Evolutionary conservation across 768 basidiomycete species (phyloP).

Genomic region (Exsudoporus frostii): DNA sequence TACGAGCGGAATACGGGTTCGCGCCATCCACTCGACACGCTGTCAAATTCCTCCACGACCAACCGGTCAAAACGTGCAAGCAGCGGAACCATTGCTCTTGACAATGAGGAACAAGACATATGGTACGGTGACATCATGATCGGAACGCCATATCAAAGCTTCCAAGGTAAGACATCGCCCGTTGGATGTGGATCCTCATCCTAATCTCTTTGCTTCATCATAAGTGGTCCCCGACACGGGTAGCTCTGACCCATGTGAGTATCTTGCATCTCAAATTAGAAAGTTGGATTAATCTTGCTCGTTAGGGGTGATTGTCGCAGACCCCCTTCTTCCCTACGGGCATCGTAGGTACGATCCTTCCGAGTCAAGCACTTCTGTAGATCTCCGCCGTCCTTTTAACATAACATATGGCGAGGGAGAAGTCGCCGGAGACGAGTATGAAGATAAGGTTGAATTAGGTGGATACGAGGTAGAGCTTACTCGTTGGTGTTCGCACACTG

Average conservation of each 20-base stretch:
- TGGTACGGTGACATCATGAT: slow-evolving; percentile 43
- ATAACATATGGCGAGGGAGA: slow-evolving; percentile 41
- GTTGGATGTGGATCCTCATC: not conserved
- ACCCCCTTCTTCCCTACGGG: not conserved
- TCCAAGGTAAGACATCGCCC: slow-evolving; percentile 30
- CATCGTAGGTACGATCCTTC: slow-evolving; percentile 28
- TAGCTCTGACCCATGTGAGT: slow-evolving; percentile 40
- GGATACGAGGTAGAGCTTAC: slow-evolving; percentile 27
- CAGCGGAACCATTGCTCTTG: slow-evolving; percentile 25
- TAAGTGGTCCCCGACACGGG: slow-evolving; percentile 50
- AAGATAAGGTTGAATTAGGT: slow-evolving; percentile 37
- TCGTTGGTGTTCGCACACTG: not conserved
- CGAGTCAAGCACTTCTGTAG: slow-evolving; percentile 24
- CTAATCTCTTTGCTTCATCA: not conserved
- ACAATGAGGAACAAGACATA: slow-evolving; percentile 27
- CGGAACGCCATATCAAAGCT: slow-evolving; percentile 42
- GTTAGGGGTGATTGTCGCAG: no score
- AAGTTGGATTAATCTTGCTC: not conserved
- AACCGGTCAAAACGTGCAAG: slow-evolving; percentile 7
- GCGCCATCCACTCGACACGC: slow-evolving; percentile 27
- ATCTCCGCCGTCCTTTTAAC: not conserved
- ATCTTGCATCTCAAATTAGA: no score
- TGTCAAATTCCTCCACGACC: not conserved
- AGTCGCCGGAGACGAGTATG: slow-evolving; percentile 29
- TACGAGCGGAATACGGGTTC: slow-evolving; percentile 43